A percentile compares a stretch with the other conserved stretches of the same genome.
Conservation (phyloP, 2,329 filamentous ascomycete genomes). For the Calonectria naviculata region DNA sequence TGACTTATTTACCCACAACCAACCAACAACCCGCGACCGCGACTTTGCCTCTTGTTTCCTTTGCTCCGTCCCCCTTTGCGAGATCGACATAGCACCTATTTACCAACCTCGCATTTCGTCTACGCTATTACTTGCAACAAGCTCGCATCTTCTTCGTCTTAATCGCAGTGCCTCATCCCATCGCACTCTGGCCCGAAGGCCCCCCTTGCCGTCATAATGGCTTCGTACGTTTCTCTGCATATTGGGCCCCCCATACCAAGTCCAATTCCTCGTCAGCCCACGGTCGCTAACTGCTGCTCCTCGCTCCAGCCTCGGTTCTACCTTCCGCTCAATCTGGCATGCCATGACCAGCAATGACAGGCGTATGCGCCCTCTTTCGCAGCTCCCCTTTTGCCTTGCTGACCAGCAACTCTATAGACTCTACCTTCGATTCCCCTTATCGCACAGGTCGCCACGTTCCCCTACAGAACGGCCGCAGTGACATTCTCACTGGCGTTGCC, state of each 20-base stretch:
- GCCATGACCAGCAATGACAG: conserved; percentile 80
- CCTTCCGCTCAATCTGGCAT: conserved; percentile 96
- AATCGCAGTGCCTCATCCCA: conserved; percentile 13
- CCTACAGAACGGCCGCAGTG: conserved; percentile 83
- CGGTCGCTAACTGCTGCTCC: conserved; percentile 27
- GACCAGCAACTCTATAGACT: conserved; percentile 69
- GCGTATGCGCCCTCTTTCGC: conserved; percentile 58
- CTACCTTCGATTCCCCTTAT: conserved; percentile 92
- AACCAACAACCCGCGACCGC: conserved; percentile 26
- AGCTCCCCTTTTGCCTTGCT: conserved; percentile 20
- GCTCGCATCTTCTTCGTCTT: conserved; percentile 18
- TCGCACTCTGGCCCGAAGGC: conserved; percentile 30
- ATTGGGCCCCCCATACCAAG: background rate
- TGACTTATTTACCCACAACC: conserved; percentile 26
- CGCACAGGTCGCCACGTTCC: conserved; percentile 91
- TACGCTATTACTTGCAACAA: conserved; percentile 16
- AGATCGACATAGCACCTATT: conserved; percentile 11
- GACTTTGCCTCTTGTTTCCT: conserved; percentile 8
- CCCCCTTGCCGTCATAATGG: conserved; percentile 40
- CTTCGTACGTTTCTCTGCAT: conserved; percentile 40
- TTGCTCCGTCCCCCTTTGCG: conserved; percentile 15
- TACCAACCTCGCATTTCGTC: conserved; percentile 17
- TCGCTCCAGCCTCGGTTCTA: conserved; percentile 68
- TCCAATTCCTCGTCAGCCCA: background rate
- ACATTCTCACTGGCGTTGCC: conserved; percentile 86